Evolutionary conservation across 192 early-diverging fungal species (phyloP), one percentile per base, ranked within the genome.

Genomic region (Coemansia sp.): DNA sequence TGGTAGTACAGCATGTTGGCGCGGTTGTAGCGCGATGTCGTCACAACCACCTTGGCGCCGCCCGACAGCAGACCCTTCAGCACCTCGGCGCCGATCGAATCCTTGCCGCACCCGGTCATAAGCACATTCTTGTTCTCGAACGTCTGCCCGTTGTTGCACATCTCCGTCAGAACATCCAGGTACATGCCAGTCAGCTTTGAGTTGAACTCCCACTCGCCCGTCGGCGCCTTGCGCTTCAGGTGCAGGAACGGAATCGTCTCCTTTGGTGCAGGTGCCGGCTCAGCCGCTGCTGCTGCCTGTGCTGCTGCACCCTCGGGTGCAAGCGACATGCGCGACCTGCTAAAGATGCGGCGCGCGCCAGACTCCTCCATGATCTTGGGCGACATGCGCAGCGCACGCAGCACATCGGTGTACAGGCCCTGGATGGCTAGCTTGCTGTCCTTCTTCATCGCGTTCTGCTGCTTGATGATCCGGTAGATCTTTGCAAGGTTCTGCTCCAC

Each of bases 1-100:
- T 92, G 91, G 87, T 91, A 97, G 83, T 93, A 94, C 80, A 94
- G 87, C 56, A 91, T 92, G 31, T 85, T 88, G 15, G 80, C 71
- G 56, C 87, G 89, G 79, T 88, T 93, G 86, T 92, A 97, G 62
- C 93, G 87, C 48, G 93, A 95, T 25, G 95, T 97, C 7, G 95
- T 97, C 28, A 94, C 92, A 65, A 97, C 80, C 29, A 65, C 64
- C 64, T 87, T 59, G 89, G 78, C 81, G 81, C 90, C 65, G 87
- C 86, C 95, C 37, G 90, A 89, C 47, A 97, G 81, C 47, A 95
- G 81, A 45, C 90, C 92, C 85, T 95, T 92, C 65, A 97, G 82
- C 45, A 97, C 84, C 68, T 93, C 88, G 33, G 92, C 86, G 69
- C 95, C 95, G 68, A 97, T 97, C 6, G 93, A 95, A 68, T 87